Base-by-base conservation (phyloP, 2,329 filamentous ascomycete genomes). In the Xylariaceae sp. region DNA sequence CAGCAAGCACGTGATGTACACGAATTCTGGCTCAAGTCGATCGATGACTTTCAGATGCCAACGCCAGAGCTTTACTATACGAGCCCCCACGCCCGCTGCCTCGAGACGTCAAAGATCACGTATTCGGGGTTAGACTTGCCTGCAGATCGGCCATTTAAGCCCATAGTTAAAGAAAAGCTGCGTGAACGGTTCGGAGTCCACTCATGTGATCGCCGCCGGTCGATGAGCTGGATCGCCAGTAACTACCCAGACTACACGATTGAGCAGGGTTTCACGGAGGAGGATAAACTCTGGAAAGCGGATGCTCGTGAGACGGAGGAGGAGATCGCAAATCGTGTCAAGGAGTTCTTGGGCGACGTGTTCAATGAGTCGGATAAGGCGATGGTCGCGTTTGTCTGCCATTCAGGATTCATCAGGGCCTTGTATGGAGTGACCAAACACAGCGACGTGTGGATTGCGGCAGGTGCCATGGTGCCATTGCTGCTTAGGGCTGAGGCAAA, bases 111-210 rank as follows among this genome's bases (percentile, higher is more conserved):
- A 1, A 62, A 65, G 19, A 57, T 76, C 3, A 72, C 74, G 4
- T 82, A 76, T 51, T 52, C 56, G 0, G 65, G 65, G 1, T 57
- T 81, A 6, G 51, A 61, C 40, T 41, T 50, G 11, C 44, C 66
- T 1, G 47, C 51, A 35, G 13, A 17, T 37, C 28, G 49, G 9
- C 63, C 65, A 0, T 79, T 78, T 46, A 61, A 57, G 4, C 77
- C 78, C 0, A 61, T 69, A 2, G 60, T 84, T 52, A 81, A 79
- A 54, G 79, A 83, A 43, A 56, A 71, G 4, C 64, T 83, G 12
- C 67, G 81, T 16, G 80, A 85, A 56, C 72, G 74, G 2, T 69
- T 80, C 43, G 79, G 75, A 8, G 66, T 73, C 40, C 79, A 83
- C 55, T 83, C 78, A 0, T 84, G 80, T 55, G 79, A 84, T 56